Evolutionary conservation across 2,329 filamentous ascomycete species (phyloP).

Genomic region (Leptographium procerum): DNA sequence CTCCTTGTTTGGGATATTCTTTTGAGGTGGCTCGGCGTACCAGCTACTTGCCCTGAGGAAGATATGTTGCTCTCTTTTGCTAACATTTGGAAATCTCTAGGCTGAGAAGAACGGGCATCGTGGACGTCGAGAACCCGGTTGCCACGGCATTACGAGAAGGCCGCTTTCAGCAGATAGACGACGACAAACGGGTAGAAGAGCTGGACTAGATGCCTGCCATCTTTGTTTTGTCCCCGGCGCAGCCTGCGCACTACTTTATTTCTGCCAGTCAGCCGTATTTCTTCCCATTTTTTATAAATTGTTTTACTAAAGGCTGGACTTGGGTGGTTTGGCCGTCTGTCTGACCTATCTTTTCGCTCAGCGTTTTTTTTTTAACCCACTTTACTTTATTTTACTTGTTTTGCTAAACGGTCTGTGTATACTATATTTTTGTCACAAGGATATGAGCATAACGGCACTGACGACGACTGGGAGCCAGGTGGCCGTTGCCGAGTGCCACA

Average conservation of each 20-base stretch:
- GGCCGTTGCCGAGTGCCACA: no score
- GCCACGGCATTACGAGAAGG: slow-evolving; percentile 58
- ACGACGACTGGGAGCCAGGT: no score
- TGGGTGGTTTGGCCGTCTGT: not conserved
- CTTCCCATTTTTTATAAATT: not conserved
- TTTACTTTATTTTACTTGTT: no score
- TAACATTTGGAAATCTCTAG: slow-evolving; percentile 17
- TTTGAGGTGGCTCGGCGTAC: not conserved
- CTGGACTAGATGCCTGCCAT: slow-evolving; percentile 18
- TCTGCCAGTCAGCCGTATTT: not conserved
- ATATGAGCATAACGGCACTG: not conserved
- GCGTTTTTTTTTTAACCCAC: not conserved
- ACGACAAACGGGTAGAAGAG: slow-evolving; percentile 39
- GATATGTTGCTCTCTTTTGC: no score
- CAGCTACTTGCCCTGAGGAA: no score
- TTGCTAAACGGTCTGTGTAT: not conserved
- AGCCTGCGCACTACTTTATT: not conserved
- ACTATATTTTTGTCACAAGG: not conserved
- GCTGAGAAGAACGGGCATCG: slow-evolving; percentile 62
- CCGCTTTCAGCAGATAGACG: slow-evolving; percentile 55
- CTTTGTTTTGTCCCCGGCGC: not conserved
- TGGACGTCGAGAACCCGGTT: slow-evolving; percentile 71
- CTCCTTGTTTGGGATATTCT: not conserved
- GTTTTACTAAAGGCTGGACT: not conserved
- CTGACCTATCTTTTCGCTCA: not conserved